Evolutionary conservation across 2,329 filamentous ascomycete species (phyloP), one percentile per base, ranked within the genome.

Genomic region (Camillea tinctor): DNA sequence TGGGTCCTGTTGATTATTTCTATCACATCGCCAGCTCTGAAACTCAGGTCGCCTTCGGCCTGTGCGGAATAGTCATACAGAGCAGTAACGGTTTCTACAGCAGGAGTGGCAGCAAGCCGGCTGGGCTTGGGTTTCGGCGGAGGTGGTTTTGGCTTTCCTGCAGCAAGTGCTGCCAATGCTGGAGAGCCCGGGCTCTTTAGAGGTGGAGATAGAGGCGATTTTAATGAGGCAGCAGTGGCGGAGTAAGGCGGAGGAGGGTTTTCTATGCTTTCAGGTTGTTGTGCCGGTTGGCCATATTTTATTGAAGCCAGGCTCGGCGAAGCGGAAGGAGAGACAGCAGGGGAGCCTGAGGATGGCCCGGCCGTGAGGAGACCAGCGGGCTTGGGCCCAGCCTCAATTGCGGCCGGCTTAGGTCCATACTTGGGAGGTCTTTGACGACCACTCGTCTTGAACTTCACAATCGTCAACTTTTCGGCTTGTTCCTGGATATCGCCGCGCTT

Each of bases 11-110:
- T 84, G 2, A 95, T 75, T 68, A 99, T 93, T 75, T 98, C 93
- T 70, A 99, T 98, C 4, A 90, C 79, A 63, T 99, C 95, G 4
- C 94, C 93, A 0, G 92, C 87, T 19, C 84, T 84, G 78, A 99
- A 99, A 70, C 91, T 96, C 64, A 99, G 79, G 73, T 99, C 95
- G 2, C 93, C 93, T 65, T 96, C 93, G 1, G 94, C 93, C 74
- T 98, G 93, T 5, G 95, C 95, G 63, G 96, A 92, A 72, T 96
- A 99, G 72, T 98, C 95, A 76, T 97, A 99, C 63, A 99, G 77
- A 7, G 95, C 95, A 2, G 93, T 97, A 36, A 90, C 93, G 0
- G 85, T 93, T 75, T 97, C 93, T 0, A 84, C 84, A 0, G 81
- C 78, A 0, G 89, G 86, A 17, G 79, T 82, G 2, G 82, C 87